A percentile compares a stretch with the other conserved stretches of the same genome.
phyloP scores from a whole-genome alignment of 495 filamentous ascomycete species.

The Sporormia fimetaria region DNA sequence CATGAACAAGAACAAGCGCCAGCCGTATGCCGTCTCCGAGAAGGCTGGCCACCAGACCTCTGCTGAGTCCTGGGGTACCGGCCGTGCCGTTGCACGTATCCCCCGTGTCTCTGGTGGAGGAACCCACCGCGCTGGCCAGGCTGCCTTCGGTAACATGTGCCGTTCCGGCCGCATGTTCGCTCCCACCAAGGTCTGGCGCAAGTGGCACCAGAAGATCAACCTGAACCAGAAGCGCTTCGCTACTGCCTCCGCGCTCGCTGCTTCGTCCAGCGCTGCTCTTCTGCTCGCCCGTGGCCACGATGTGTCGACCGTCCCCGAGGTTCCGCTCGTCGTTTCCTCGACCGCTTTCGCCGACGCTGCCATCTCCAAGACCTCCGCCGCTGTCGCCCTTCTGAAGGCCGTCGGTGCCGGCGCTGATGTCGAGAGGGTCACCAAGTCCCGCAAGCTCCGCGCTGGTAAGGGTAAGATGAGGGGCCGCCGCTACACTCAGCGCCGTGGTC shows the following conservation, averaged over 20 bases:
- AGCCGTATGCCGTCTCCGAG: conserved; percentile 96
- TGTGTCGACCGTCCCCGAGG: conserved; percentile 81
- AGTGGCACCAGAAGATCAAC: conserved; percentile 99
- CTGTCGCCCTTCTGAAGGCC: conserved; percentile 73
- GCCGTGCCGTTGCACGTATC: conserved; percentile 99
- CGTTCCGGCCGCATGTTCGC: conserved; percentile 99
- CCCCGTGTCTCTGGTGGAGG: conserved; percentile 99
- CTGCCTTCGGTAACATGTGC: conserved; percentile 99
- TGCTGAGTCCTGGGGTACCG: conserved; percentile 99
- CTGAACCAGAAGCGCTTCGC: conserved; percentile 97
- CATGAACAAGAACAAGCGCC: conserved; percentile 99
- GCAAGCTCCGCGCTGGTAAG: conserved; percentile 94
- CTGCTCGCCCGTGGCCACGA: conserved; percentile 95
- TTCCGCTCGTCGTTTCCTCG: conserved; percentile 89
- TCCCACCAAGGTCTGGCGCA: conserved; percentile 98
- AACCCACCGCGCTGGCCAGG: conserved; percentile 99
- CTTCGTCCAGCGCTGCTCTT: conserved; percentile 86
- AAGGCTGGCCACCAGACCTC: conserved; percentile 99
- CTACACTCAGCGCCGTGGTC: conserved; percentile 92
- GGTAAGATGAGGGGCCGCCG: conserved; percentile 93
- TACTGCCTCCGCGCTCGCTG: conserved; percentile 91
- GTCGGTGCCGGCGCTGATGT: conserved; percentile 84
- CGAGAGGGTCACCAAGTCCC: conserved; percentile 83
- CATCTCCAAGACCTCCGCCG: conserved; percentile 79
- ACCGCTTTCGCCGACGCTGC: conserved; percentile 66